These are phyloP conservation scores for Fusarium citri DNA, from an alignment of 2,329 filamentous ascomycete genomes.

Conservation along the genomic window DNA sequence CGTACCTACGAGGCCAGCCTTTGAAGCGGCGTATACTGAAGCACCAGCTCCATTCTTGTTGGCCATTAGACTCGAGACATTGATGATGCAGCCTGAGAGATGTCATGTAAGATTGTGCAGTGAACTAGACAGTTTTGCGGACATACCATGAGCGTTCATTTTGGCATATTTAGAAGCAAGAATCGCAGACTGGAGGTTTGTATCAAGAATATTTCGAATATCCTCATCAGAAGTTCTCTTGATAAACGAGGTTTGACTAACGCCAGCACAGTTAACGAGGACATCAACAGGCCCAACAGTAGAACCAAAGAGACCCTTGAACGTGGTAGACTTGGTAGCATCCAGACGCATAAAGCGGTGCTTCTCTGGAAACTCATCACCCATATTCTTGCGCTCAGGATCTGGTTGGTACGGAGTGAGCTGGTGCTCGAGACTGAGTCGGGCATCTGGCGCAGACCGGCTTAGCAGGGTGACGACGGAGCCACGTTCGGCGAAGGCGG, in stretches of 20 bases:
- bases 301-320: conserved; percentile 49
- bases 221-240: conserved; percentile 61
- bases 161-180: conserved; percentile 66
- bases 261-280: conserved; percentile 83
- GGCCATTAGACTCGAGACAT: conserved; percentile 82
- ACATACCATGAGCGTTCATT: conserved; percentile 49
- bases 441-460: conserved; percentile 62
- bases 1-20: conserved; percentile 80
- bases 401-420: conserved; percentile 43
- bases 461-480: conserved; percentile 71
- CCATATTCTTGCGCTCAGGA: neutral
- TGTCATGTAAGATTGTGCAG: conserved; percentile 6
- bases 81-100: conserved; percentile 75
- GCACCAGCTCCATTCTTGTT: conserved; percentile 76
- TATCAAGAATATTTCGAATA: conserved; percentile 70
- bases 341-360: conserved; percentile 54
- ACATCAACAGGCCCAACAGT: conserved; percentile 60
- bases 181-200: conserved; percentile 77
- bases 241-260: conserved; percentile 75
- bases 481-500: conserved; percentile 72
- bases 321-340: conserved; percentile 44
- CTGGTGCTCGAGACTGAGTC: conserved; percentile 53
- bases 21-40: conserved; percentile 80
- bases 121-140: neutral
- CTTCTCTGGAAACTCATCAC: conserved; percentile 30